Evolutionary conservation across 352 stramenopile species (phyloP), one percentile per base, ranked within the genome.

Genomic region (Phytophthora tubulina): DNA sequence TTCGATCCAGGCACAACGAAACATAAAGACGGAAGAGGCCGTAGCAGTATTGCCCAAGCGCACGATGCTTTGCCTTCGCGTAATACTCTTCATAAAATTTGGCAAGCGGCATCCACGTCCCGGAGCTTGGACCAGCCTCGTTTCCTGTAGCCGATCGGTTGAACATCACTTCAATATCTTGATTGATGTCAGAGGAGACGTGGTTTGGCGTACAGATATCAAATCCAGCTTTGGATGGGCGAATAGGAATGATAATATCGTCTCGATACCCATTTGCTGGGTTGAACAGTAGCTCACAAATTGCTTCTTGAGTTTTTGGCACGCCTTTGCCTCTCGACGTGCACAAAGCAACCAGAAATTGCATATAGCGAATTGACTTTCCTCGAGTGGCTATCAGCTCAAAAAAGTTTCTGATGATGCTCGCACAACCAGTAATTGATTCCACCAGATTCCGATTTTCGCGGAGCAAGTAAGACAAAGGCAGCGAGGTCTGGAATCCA

Each of bases 361-460:
- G 86, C 77, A 93, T 82, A 51, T 90, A 93, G 10, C 86, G 80
- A 35, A 92, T 90, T 0, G 84, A 92, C 46, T 86, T 88, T 9
- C 86, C 84, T 44, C 82, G 70, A 9, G 81, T 81, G 51, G 83
- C 85, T 67, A 93, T 93, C n/a, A 93, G 46, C 32, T 91, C 81
- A 49, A 93, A 89, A 63, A 92, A 93, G 38, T 80, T 90, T 6
- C 82, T 72, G 14, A 91, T 85, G 32, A 91, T 90, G 14, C 74
- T 75, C 1, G 72, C 68, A 45, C 88, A 93, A 10, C 74, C 83
- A 13, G 81, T 88, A 38, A 91, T 92, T 38, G 83, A 93, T 55
- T 93, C 86, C 39, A 91, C 85, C 21, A 92, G 63, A 65, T 93
- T 90, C 2, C 82, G 78, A 39, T 89, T 92, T 58, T 91, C 86